Conservation (phyloP, 108 stramenopile genomes). For the Schizochytrium sp. region DNA sequence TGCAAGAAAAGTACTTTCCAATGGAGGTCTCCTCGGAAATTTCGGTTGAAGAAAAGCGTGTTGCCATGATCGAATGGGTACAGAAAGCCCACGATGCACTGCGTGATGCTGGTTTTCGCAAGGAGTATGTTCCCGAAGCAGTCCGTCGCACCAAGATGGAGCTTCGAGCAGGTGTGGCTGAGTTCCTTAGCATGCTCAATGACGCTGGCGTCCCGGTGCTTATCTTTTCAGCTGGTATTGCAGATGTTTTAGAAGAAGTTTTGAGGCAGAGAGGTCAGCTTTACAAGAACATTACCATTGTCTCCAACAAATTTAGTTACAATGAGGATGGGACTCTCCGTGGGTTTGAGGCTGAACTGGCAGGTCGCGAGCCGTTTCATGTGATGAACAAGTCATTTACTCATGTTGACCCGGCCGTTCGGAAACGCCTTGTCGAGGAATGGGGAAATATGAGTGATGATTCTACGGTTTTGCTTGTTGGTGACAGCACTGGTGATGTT, state of each 20-base stretch:
- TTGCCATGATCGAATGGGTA: constrained; percentile 64
- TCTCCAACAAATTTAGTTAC: constrained; percentile 38
- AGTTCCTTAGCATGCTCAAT: not conserved
- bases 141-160: not conserved
- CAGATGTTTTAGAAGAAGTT: constrained; percentile 62
- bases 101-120: constrained; percentile 39
- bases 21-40: constrained; percentile 44
- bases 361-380: constrained; percentile 51
- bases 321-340: constrained; percentile 10
- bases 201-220: constrained; percentile 57
- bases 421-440: not conserved
- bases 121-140: constrained; percentile 52
- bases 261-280: constrained; percentile 37
- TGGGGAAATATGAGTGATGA: constrained; percentile 1
- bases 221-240: constrained; percentile 65
- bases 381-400: constrained; percentile 61
- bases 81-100: constrained; percentile 60
- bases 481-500: constrained; percentile 58
- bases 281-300: not conserved
- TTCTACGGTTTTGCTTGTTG: constrained; percentile 55
- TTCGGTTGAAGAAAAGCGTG: constrained; percentile 24
- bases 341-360: constrained; percentile 51
- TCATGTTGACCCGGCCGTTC: not conserved
- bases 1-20: constrained; percentile 63
- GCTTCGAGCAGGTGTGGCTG: constrained; percentile 34